Percentiles rank a stretch among this genome's conserved stretches.
Conservation (phyloP, 1,284 basidiomycete species). For the Sanguinoderma infundibulare region DNA sequence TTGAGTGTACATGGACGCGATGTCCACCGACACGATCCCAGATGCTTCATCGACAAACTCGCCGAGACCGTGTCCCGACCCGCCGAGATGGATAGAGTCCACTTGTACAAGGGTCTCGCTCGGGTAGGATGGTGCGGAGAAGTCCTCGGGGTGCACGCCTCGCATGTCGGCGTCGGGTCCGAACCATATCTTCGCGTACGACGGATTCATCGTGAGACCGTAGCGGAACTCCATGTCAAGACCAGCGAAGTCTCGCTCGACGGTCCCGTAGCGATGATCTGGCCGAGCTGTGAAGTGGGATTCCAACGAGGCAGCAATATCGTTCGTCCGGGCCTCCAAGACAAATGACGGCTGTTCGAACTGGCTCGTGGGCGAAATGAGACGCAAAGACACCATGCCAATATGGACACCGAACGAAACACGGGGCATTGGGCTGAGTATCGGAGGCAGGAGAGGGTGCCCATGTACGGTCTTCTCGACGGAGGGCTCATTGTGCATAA, state of each 20-base stretch:
- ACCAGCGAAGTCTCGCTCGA: constrained; percentile 28
- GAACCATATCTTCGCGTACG: constrained; percentile 32
- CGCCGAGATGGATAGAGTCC: constrained; percentile 56
- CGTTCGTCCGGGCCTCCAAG: constrained; percentile 44
- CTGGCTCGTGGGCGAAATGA: constrained; percentile 49
- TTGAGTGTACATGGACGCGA: constrained; percentile 54
- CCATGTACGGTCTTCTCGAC: constrained; percentile 27
- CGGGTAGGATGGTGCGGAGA: constrained; percentile 25
- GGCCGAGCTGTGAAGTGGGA: constrained; percentile 30
- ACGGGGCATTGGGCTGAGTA: constrained; percentile 54
- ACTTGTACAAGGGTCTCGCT: constrained; percentile 54
- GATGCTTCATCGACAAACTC: constrained; percentile 50
- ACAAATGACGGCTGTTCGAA: constrained; percentile 47
- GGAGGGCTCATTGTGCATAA: constrained; percentile 34
- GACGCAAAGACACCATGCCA: constrained; percentile 49
- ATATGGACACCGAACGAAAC: constrained; percentile 50
- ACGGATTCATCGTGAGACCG: constrained; percentile 26
- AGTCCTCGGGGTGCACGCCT: constrained; percentile 14
- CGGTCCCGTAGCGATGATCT: constrained; percentile 26
- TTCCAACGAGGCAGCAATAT: constrained; percentile 25
- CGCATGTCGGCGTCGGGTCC: constrained; percentile 23
- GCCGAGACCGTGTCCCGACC: constrained; percentile 50
- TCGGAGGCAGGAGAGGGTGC: constrained; percentile 33
- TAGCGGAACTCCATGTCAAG: constrained; percentile 31
- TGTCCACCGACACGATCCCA: constrained; percentile 51